Evolutionary conservation across 73 alveolate species (phyloP).

Genomic region (Tetrahymena borealis): DNA sequence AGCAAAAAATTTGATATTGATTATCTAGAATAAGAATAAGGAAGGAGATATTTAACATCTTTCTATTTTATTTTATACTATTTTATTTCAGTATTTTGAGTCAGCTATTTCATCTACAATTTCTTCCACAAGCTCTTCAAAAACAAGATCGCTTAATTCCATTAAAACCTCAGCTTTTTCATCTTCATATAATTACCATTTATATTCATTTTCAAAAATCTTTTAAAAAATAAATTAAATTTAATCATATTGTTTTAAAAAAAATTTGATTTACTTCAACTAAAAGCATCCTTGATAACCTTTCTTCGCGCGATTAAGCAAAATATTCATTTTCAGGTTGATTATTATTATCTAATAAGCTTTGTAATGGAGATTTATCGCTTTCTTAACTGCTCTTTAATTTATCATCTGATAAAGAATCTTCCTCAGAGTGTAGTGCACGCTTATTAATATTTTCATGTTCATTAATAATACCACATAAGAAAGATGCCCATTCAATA

Average conservation of each 20-base stretch:
- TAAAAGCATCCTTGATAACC: constrained; percentile 33
- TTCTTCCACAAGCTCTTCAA: constrained; percentile 42
- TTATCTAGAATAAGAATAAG: no score
- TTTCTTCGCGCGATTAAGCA: constrained; percentile 35
- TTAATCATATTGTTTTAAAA: background rate
- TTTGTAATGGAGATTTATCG: constrained; percentile 2
- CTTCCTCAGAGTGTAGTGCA: constrained; percentile 7
- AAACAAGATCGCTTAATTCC: constrained; percentile 31
- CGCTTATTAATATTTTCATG: constrained; percentile 11
- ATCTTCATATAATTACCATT: constrained; percentile 34
- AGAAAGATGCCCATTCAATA: constrained; percentile 17
- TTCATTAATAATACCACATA: constrained; percentile 23
- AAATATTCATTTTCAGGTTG: constrained; percentile 8
- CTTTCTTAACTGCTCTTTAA: constrained; percentile 5
- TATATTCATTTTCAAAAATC: constrained; percentile 26
- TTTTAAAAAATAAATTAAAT: background rate
- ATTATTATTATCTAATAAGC: constrained; percentile 17
- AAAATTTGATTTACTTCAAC: background rate
- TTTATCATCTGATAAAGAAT: constrained; percentile 15
- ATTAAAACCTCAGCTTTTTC: constrained; percentile 36
- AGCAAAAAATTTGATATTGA: no score
- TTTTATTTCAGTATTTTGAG: background rate
- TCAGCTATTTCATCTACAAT: constrained; percentile 28
- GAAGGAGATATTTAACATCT: no score
- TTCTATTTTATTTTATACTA: no score